Evolutionary conservation across 108 stramenopile species (phyloP), one percentile per base, ranked within the genome.

Genomic region (Discostella pseudostelligera): DNA sequence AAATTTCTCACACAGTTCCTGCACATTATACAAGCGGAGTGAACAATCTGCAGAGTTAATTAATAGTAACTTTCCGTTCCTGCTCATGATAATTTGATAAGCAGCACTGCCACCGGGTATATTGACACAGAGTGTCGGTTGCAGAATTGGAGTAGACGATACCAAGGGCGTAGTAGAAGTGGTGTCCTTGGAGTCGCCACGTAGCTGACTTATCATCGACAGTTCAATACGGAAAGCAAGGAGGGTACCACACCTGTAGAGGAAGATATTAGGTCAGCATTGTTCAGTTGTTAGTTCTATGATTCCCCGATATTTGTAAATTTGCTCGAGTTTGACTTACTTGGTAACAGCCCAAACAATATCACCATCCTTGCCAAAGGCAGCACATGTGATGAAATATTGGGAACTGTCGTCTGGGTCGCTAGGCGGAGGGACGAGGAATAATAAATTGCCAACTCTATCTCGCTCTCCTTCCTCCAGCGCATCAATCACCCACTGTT

Each of bases 41-140:
- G 85, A 84, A 45, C 80, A 84, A 77, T 92, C 88, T 35, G 73
- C 71, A 12, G 81, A 87, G 66, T 89, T 92, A 16, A 87, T 32
- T 7, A 89, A 67, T 25, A 92, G 55, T 25, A 62, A 74, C 46
- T 72, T 74, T 21, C 84, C 91, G 60, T 86, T 83, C 39, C 84
- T 75, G 59, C 84, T 83, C 28, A 84, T 81, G 9, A 85, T 35
- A 21, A 92, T 48, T 42, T 88, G 78, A 72, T 77, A 82, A 2
- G 74, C 84, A n/a, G 65, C 25, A 1, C 82, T 65, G 13, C 83
- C 81, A 19, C 86, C 89, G 0, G 88, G 81, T 25, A 90, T 71
- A n/a, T 69, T 63, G 8, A 59, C 42, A 14, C 55, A 43, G 32
- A 60, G 39, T 17, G 54, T 42, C 13, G 73, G 73, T 36, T 44